These are phyloP conservation scores for Trichoderma asperellum DNA, from an alignment of 2,329 filamentous ascomycete species.

Conservation along the genomic window DNA sequence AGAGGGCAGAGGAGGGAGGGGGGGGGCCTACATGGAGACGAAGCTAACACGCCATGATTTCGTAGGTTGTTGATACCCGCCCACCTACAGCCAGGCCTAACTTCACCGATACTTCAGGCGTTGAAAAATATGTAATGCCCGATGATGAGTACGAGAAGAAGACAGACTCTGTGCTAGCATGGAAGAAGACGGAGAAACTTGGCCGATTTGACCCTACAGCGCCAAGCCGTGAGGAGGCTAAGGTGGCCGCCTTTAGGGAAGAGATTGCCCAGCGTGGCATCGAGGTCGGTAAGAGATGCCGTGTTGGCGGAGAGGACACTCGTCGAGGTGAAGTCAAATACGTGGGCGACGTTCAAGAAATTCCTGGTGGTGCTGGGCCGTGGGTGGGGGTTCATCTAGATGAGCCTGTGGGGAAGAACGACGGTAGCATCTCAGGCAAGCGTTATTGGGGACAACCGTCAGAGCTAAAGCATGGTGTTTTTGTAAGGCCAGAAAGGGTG, in stretches of 20 bases:
- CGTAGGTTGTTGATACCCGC: conserved; percentile 77
- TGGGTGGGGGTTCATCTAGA: conserved; percentile 80
- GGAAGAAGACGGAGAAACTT: conserved; percentile 95
- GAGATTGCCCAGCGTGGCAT: conserved; percentile 74
- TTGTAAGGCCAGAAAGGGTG: conserved; percentile 77
- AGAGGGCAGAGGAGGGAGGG: conserved; percentile 18
- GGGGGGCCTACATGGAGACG: conserved; percentile 27
- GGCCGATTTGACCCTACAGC: conserved; percentile 92
- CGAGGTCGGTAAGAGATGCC: conserved; percentile 63
- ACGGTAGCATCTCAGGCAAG: conserved; percentile 69
- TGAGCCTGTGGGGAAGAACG: conserved; percentile 82
- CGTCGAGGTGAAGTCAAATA: conserved; percentile 72
- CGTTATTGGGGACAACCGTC: conserved; percentile 72
- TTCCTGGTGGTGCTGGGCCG: conserved; percentile 63
- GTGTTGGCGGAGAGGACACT: conserved; percentile 68
- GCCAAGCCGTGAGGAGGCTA: conserved; percentile 72
- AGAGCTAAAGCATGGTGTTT: conserved; percentile 71
- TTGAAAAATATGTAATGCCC: conserved; percentile 92
- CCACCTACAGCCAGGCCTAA: conserved; percentile 76
- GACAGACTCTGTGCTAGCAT: conserved; percentile 85
- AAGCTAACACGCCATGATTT: conserved; percentile 39
- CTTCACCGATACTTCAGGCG: conserved; percentile 77
- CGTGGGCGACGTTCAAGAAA: conserved; percentile 74
- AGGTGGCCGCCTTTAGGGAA: conserved; percentile 67
- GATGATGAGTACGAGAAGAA: conserved; percentile 82